Base-by-base conservation (phyloP, 768 basidiomycete species). In the Tulasnella calospora region DNA sequence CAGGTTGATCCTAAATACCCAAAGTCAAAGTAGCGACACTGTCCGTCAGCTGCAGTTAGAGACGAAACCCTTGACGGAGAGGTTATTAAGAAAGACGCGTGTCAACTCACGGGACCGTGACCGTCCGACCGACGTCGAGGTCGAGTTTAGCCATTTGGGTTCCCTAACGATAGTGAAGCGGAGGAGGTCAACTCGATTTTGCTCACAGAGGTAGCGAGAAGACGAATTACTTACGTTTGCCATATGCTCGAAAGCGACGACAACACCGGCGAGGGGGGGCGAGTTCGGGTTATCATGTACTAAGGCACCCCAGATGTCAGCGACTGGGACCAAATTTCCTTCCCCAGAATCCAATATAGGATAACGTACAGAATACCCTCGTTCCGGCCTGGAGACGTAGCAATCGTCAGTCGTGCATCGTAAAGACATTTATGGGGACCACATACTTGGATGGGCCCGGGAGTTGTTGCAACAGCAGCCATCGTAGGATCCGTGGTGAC, bases 91-190 rank as follows among this genome's bases (percentile, higher is more conserved):
- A 51, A 51, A 44, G 51, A 17, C 33, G 6, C 46, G 13, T 27
- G 30, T 12, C 38, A 5, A 17, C 74, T 75, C 36, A 75, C 47
- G 74, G 74, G 23, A 75, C 74, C 7, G 74, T 44, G 44, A 75
- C n/a, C 30, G 23, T 51, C 47, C 4, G 12, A 13, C 47, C 74
- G 23, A 23, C 36, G 47, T 75, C 74, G 21, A 75, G 33, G 7
- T 46, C 41, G n/a, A 75, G 47, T 36, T 51, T 75, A 21, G 74
- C 74, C 74, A 75, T 46, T 57, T 75, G 74, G 30, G 74, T 75
- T 10, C 74, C 27, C 74, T 75, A 44, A 44, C 41, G 51, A 38
- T 41, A 4, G 51, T 46, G 23, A 19, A 33, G 46, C 27, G 35
- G 15, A 13, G 23, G 2, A 30, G 46, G 51, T 27, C 30, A 75